phyloP scores from a whole-genome alignment of 73 alveolate species.

The Symbiodinium pilosum region DNA sequence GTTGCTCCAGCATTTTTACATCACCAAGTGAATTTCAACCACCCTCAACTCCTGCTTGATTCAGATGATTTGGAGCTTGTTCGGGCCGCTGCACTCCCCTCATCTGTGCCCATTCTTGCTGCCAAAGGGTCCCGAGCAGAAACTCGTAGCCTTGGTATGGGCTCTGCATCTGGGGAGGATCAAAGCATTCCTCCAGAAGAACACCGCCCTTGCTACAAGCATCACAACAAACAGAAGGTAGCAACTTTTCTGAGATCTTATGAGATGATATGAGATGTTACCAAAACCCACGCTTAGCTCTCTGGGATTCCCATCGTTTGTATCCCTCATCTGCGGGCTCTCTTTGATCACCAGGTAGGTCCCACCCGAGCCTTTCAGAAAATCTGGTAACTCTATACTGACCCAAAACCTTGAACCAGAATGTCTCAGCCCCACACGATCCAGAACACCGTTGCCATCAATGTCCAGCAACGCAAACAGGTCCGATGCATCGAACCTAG shows the following conservation, averaged over 20 bases:
- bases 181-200: neutral
- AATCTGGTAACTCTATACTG: too few species aligned
- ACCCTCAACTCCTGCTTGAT: too few species aligned
- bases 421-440: conserved; percentile 10
- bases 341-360: neutral
- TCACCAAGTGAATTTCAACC: too few species aligned
- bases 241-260: too few species aligned
- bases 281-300: too few species aligned
- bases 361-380: too few species aligned
- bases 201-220: neutral
- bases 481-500: conserved; percentile 71
- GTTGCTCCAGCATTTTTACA: too few species aligned
- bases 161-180: neutral
- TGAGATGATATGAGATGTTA: too few species aligned
- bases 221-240: neutral
- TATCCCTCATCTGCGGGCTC: too few species aligned
- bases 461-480: conserved; percentile 22
- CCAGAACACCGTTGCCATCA: conserved; percentile 63
- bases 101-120: neutral
- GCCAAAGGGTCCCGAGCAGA: conserved; percentile 70
- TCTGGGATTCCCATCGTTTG: too few species aligned
- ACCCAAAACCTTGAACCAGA: neutral
- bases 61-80: too few species aligned
- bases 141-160: conserved; percentile 48
- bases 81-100: too few species aligned